Evolutionary conservation across 805 yeast species (phyloP).

Genomic region (Scheffersomyces ergatensis): DNA sequence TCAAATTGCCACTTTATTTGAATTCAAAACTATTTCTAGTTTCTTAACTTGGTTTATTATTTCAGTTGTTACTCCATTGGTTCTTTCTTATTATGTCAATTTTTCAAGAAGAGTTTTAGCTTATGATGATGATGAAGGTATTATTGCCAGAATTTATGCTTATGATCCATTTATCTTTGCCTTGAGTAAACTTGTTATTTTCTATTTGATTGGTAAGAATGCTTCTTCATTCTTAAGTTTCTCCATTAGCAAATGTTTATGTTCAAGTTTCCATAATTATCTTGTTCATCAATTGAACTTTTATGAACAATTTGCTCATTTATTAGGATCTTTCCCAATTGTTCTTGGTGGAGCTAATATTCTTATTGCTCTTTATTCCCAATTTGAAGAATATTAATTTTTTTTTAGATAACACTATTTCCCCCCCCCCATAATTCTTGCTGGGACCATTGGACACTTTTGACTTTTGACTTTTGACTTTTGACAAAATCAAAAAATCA

Average conservation of each 20-base stretch:
- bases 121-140: slow-evolving; percentile 28
- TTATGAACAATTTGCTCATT: slow-evolving; percentile 30
- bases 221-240: slow-evolving; percentile 20
- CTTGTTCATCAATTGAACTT: slow-evolving; percentile 34
- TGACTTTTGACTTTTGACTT: no score
- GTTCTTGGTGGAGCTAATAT: slow-evolving; percentile 46
- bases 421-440: background rate
- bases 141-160: slow-evolving; percentile 36
- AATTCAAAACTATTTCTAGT: slow-evolving; percentile 26
- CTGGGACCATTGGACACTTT: no score
- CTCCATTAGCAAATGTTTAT: slow-evolving; percentile 20
- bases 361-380: slow-evolving; percentile 50
- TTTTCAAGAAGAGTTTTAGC: slow-evolving; percentile 43
- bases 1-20: slow-evolving; percentile 34
- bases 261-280: slow-evolving; percentile 26
- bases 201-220: slow-evolving; percentile 36
- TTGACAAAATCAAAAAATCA: no score
- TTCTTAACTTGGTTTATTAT: slow-evolving; percentile 38
- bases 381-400: slow-evolving; percentile 40
- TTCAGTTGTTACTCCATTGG: slow-evolving; percentile 40
- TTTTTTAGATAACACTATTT: background rate
- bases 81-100: slow-evolving; percentile 50
- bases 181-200: slow-evolving; percentile 43
- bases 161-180: slow-evolving; percentile 57
- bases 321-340: slow-evolving; percentile 48